A percentile compares a stretch with the other conserved stretches of the same genome.
Evolutionary conservation across 345 rosid genomes (phyloP).

Genomic region (Barbarea vulgaris): DNA sequence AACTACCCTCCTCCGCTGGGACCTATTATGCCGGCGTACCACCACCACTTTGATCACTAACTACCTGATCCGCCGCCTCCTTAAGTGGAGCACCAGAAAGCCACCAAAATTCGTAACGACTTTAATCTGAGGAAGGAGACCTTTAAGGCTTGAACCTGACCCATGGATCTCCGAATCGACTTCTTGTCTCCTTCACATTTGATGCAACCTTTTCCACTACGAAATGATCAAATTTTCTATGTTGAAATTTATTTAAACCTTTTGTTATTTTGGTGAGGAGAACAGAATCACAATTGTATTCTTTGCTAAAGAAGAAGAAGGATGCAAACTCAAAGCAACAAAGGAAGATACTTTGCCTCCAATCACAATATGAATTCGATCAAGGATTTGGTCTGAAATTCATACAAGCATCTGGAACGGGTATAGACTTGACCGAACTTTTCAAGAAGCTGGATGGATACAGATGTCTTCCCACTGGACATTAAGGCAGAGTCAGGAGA

Average conservation of each 20-base stretch:
- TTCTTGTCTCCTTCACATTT: conserved; percentile 69
- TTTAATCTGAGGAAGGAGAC: conserved; percentile 74
- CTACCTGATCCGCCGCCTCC: conserved; percentile 49
- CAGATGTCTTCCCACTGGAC: conserved; percentile 58
- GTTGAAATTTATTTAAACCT: not conserved
- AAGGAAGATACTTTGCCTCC: conserved; percentile 59
- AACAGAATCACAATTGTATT: conserved; percentile 71
- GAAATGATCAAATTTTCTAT: conserved; percentile 47
- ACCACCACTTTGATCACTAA: conserved; percentile 33
- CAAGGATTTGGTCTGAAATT: conserved; percentile 82
- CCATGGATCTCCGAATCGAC: conserved; percentile 55
- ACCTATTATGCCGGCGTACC: conserved; percentile 51
- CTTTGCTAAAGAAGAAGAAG: conserved; percentile 68
- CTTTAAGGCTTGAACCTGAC: conserved; percentile 58
- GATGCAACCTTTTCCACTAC: conserved; percentile 66
- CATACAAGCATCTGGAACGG: conserved; percentile 69
- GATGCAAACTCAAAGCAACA: conserved; percentile 53
- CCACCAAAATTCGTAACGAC: conserved; percentile 57
- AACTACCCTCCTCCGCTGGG: conserved; percentile 56
- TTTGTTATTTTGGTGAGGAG: not conserved
- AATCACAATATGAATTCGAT: conserved; percentile 55
- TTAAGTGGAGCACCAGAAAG: conserved; percentile 65
- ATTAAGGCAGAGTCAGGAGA: conserved; percentile 63
- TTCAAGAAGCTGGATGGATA: conserved; percentile 38
- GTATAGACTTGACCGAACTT: conserved; percentile 68